Base-by-base conservation (phyloP, 768 basidiomycete genomes). In the Suillus alpinus region DNA sequence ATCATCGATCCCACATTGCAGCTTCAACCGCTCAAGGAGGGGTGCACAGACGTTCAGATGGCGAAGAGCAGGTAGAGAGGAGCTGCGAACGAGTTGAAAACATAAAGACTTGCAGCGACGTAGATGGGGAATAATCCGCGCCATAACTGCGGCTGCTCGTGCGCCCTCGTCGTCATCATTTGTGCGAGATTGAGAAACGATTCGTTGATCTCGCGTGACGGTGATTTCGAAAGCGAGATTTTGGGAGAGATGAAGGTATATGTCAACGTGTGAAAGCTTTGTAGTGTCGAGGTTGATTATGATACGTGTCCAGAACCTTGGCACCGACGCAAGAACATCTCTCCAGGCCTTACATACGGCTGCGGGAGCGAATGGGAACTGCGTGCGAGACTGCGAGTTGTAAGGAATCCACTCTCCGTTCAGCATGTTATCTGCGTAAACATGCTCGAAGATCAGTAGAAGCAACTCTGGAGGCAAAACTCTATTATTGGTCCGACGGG, bases 281-380 rank as follows among this genome's bases (percentile, higher is more conserved):
- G 59, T 43, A 8, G 40, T 60, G 43, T 61, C 60, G 12, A 62
- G 34, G 49, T 51, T 53, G 52, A 62, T 53, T 18, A 62, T 50
- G 14, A 62, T 6, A 26, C 49, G 61, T 20, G 61, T 62, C 61
- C 61, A 62, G 20, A 62, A 61, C 39, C 31, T 51, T 39, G 61
- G 61, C 4, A 62, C 50, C 29, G 39, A 34, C 18, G 29, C 32
- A 31, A 62, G 36, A 41, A 52, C 50, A 29, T 60, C 60, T 37
- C 51, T 36, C 61, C 61, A 62, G 13, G 34, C 14, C 29, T 34
- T 29, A 32, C 61, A 62, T 34, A 61, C 60, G 18, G 40, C 41
- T 7, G 61, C 60, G 23, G 43, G 39, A 29, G 61, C 50, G 31
- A 62, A 62, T 6, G 60, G 61, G 23, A 62, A 62, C 26, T 44